Base-by-base conservation (phyloP, 306 rosid genomes). In the Calophaca sinica region DNA sequence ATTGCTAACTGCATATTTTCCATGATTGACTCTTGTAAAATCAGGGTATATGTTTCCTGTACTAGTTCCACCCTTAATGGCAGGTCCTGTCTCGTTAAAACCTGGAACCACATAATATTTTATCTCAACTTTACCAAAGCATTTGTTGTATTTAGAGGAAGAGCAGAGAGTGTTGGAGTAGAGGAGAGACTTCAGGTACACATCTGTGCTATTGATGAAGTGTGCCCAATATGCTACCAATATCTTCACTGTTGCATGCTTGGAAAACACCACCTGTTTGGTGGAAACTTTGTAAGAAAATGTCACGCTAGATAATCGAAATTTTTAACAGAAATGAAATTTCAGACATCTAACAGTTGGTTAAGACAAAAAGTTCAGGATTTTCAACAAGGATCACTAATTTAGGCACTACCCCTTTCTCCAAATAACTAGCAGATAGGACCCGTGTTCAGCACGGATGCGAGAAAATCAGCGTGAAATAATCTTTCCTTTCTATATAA, bases 151-250 rank as follows among this genome's bases (percentile, higher is more conserved):
- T 42, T 77, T 79, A 5, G 97, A 89, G 28, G 98, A 94, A 44
- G 83, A 76, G 85, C 98, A 94, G 8, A 94, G 97, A 53, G 70
- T 79, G 81, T 94, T 94, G 29, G 97, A 72, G 89, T 87, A 82
- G 77, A 86, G 93, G 62, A 94, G 97, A 72, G 88, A 83, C 75
- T 91, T 90, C 15, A 94, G 87, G 80, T 88, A 90, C 63, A 58
- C 82, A 72, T 91, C 98, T 33, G 97, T 91, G 90, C 72, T 80
- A 31, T 76, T 35, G 59, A 87, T 83, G 79, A 29, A 86, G 84
- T 94, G 98, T 65, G 90, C 79, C 97, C 98, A 94, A 79, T 87
- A 81, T 54, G 97, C 89, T 42, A 90, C 98, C 80, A 94, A 61
- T 86, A 94, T 42, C 80, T 88, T 89, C 45, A 88, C 96, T 13